Evolutionary conservation across 2,329 filamentous ascomycete genomes (phyloP), one percentile per base, ranked within the genome.

Genomic region (Colletotrichum lentis): DNA sequence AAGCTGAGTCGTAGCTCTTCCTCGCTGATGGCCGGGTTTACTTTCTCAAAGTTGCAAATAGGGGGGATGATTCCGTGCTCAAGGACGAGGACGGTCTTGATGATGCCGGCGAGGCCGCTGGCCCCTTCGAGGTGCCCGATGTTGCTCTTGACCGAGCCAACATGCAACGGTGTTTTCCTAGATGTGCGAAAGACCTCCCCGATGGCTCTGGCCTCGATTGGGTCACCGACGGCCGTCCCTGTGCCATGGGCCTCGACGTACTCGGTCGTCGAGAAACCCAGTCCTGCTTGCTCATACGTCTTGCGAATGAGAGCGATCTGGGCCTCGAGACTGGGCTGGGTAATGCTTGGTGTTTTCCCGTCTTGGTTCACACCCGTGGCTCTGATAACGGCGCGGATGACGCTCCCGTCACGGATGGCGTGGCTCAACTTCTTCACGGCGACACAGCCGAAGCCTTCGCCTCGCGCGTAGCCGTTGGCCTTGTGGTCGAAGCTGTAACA

Each of bases 401-500:
- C 83, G 73, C 91, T 86, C 18, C 85, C 85, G 70, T 87, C 85
- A 8, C 78, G 77, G 3, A 90, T 70, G 0, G 88, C 89, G 73
- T 87, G 83, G 5, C 80, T 76, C 0, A 90, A 77, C 1, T 81
- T 81, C 76, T 90, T 91, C 53, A 91, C 73, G 3, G 90, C 72
- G 0, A 91, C 75, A 18, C 85, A 81, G 0, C 82, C 87, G 24
- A 86, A 80, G 0, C 88, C 89, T 72, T 91, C 89, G 1, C 88
- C 89, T 24, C 88, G 81, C 0, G 84, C 88, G 72, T 91, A 91
- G 0, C 89, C 89, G 67, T 86, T 85, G 16, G 86, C 89, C 3
- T 81, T 80, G 11, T 78, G 73, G 71, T 89, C 88, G 72, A 86
- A 89, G 5, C 84, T 85, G 69, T 82, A 83, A 31, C 79, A 83